These are phyloP conservation scores for Paramecium primaurelia DNA, from an alignment of 73 alveolate species.

Conservation along the genomic window DNA sequence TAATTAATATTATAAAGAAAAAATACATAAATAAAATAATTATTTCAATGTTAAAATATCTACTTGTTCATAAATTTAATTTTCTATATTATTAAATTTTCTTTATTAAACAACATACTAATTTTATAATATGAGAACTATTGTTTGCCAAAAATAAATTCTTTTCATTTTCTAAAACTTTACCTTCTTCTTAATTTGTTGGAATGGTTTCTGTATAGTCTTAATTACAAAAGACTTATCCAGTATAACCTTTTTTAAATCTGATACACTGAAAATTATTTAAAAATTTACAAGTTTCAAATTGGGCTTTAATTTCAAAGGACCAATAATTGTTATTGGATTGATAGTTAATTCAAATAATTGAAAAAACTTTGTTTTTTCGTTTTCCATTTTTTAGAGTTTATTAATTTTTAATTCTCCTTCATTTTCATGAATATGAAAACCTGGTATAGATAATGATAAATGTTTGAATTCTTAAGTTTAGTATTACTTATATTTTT, in stretches of 20 bases:
- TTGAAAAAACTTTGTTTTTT: not conserved
- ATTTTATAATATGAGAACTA: not conserved
- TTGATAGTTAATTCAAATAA: not conserved
- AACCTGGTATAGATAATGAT: not conserved
- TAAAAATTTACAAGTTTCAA: not conserved
- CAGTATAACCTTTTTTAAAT: not conserved
- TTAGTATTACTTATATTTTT: not conserved
- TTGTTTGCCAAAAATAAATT: not conserved
- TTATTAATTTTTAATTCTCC: not conserved
- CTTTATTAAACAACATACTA: not conserved
- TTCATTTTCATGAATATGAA: not conserved
- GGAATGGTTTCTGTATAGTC: not conserved
- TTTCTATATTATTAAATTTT: not conserved
- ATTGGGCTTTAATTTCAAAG: not conserved
- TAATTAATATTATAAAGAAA: not conserved
- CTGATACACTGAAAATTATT: not conserved
- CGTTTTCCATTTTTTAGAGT: not conserved
- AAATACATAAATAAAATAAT: too few species aligned
- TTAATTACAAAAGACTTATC: not conserved
- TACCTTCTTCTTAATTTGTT: not conserved
- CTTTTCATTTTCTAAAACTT: not conserved
- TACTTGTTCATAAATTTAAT: not conserved
- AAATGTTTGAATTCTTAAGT: not conserved
- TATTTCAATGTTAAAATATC: not conserved
- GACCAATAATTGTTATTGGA: not conserved